phyloP scores from a whole-genome alignment of 495 filamentous ascomycete species.

The Collariella sp. region DNA sequence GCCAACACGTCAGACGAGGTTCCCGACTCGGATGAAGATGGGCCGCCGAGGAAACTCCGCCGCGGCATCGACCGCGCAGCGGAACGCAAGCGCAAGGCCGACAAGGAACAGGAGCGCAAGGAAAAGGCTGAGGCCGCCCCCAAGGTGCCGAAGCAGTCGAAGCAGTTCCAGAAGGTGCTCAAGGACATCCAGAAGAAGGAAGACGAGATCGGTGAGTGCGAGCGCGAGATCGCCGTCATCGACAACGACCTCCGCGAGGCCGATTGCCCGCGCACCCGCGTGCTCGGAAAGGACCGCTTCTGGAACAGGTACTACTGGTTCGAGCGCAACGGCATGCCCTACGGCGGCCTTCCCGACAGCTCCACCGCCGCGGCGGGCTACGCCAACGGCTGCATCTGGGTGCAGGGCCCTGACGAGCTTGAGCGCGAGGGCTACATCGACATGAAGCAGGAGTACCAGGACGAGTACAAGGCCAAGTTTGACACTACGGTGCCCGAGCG shows the following conservation, averaged over 20 bases:
- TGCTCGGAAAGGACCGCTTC: slow-evolving; percentile 87
- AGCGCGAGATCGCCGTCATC: slow-evolving; percentile 71
- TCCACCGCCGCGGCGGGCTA: slow-evolving; percentile 82
- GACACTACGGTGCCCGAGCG: slow-evolving; percentile 75
- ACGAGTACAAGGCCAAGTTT: slow-evolving; percentile 55
- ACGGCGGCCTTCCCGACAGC: slow-evolving; percentile 74
- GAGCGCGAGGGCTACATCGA: slow-evolving; percentile 79
- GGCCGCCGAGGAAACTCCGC: slow-evolving; percentile 59
- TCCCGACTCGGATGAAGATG: slow-evolving; percentile 52
- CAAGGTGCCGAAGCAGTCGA: slow-evolving; percentile 75
- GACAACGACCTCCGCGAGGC: slow-evolving; percentile 91
- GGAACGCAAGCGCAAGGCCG: slow-evolving; percentile 76
- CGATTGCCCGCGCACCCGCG: slow-evolving; percentile 80
- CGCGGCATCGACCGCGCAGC: slow-evolving; percentile 68
- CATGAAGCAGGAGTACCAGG: slow-evolving; percentile 53
- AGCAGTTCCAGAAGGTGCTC: slow-evolving; percentile 74
- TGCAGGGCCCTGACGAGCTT: slow-evolving; percentile 87
- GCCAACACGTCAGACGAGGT: slow-evolving; percentile 43
- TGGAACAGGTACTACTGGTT: slow-evolving; percentile 99
- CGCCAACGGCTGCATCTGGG: slow-evolving; percentile 91
- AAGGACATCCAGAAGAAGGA: slow-evolving; percentile 84
- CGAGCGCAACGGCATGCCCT: slow-evolving; percentile 97
- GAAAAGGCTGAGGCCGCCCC: slow-evolving; percentile 72
- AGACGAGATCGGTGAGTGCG: slow-evolving; percentile 64
- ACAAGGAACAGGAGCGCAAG: slow-evolving; percentile 69